phyloP scores from a whole-genome alignment of 2,329 filamentous ascomycete species.

The Aspergillus caelatus region DNA sequence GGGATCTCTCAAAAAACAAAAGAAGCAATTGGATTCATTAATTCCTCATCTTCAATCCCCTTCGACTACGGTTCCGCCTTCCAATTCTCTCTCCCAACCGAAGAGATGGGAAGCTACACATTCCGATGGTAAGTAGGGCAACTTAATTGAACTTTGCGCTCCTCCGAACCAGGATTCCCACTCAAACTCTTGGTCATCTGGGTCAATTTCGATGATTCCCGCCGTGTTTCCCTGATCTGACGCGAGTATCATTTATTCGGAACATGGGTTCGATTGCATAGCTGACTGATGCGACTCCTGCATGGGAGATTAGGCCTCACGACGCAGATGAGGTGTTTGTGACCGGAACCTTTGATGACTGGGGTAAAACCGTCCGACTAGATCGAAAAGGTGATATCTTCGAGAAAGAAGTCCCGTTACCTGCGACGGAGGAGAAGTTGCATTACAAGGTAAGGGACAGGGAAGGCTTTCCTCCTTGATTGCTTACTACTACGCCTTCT shows the following conservation, averaged over 20 bases:
- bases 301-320: slow-evolving; percentile 67
- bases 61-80: not conserved
- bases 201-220: not conserved
- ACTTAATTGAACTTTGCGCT: slow-evolving; percentile 14
- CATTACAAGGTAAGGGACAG: slow-evolving; percentile 80
- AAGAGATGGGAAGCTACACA: slow-evolving; percentile 39
- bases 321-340: slow-evolving; percentile 86
- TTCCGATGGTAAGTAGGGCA: slow-evolving; percentile 40
- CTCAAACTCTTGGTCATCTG: not conserved
- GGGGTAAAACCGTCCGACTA: slow-evolving; percentile 83
- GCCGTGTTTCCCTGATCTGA: not conserved
- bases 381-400: slow-evolving; percentile 74
- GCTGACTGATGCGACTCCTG: slow-evolving; percentile 33
- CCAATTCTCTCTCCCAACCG: slow-evolving; percentile 3
- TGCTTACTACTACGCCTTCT: not conserved
- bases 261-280: slow-evolving; percentile 17
- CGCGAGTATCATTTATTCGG: not conserved
- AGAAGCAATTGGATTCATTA: not conserved
- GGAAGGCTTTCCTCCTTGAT: not conserved
- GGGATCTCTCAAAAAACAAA: not conserved
- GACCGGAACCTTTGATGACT: slow-evolving; percentile 93
- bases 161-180: slow-evolving; percentile 10
- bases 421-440: slow-evolving; percentile 70
- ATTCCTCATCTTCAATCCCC: not conserved
- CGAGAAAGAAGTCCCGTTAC: slow-evolving; percentile 77